Evolutionary conservation across 2,329 filamentous ascomycete genomes (phyloP), one percentile per base, ranked within the genome.

Genomic region (Xylariomycetidae sp.): DNA sequence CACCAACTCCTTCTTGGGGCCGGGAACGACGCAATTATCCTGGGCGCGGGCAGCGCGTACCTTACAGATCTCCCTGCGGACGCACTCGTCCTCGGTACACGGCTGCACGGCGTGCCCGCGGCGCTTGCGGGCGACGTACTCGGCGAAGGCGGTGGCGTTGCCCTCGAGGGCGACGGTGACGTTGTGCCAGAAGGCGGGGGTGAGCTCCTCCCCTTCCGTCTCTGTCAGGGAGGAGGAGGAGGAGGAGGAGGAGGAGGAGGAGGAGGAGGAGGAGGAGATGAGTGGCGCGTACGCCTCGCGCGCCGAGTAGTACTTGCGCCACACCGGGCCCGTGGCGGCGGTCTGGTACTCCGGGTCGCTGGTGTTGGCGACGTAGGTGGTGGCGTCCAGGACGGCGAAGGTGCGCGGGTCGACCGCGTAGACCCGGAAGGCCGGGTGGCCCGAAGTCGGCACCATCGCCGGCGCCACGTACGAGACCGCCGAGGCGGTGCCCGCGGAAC

Each of bases 151-250:
- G 0, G 47, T 39, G 3, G 60, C 42, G 34, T 73, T 52, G 4
- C 37, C 43, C 39, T 71, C 65, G 30, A 78, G 65, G 3, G 57
- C 49, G 1, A 56, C 56, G 1, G 74, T 77, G 14, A 77, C 59
- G 42, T 71, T 66, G 49, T 77, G 74, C 74, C 74, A 79, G 52
- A 77, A 77, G 1, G 65, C 66, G 0, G 73, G 67, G 1, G 68
- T 72, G 20, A 80, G 63, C 42, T 78, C 31, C 0, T 52, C 54
- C 4, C 60, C 59, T 8, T 52, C 53, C 3, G 53, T n/a, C n/a
- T n/a, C n/a, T n/a, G n/a, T n/a, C n/a, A n/a, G n/a, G n/a, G n/a
- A n/a, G n/a, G n/a, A n/a, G n/a, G n/a, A n/a, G n/a, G n/a, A n/a
- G n/a, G n/a, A n/a, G n/a, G n/a, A n/a, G n/a, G n/a, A n/a, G n/a